Percentiles rank a stretch among this genome's conserved stretches.
These are phyloP conservation scores for Drosera capensis DNA, from an alignment of 148 eudicot species.

Conservation along the genomic window DNA sequence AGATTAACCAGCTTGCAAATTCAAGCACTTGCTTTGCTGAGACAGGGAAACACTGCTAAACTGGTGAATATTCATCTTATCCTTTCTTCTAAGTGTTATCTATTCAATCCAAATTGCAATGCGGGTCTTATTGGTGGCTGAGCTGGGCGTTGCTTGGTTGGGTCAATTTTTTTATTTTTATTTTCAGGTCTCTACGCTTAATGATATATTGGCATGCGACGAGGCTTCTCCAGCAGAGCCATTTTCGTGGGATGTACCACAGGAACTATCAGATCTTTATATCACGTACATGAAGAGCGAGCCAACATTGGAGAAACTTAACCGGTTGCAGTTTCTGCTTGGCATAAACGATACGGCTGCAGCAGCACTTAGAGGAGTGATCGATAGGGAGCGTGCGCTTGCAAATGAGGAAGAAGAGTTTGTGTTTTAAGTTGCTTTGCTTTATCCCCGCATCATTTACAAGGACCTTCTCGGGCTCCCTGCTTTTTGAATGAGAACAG, in stretches of 20 bases:
- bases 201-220: conserved; percentile 79
- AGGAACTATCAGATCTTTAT: conserved; percentile 64
- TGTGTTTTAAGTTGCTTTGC: background rate
- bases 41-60: conserved; percentile 67
- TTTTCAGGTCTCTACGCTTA: conserved; percentile 57
- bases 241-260: conserved; percentile 64
- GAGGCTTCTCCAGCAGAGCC: conserved; percentile 81
- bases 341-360: conserved; percentile 57
- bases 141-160: background rate
- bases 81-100: too few relatives aligned
- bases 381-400: background rate
- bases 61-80: conserved; percentile 71
- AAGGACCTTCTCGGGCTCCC: background rate
- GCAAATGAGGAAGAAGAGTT: background rate
- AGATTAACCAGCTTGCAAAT: conserved; percentile 56
- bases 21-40: conserved; percentile 65
- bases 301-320: conserved; percentile 40
- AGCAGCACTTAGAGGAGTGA: conserved; percentile 34
- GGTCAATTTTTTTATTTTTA: background rate
- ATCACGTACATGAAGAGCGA: conserved; percentile 41
- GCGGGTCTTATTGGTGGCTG: too few relatives aligned
- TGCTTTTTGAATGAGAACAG: background rate
- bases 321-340: conserved; percentile 63
- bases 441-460: background rate
- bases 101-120: too few relatives aligned